Percentiles rank a stretch among this genome's conserved stretches.
Conservation (phyloP, 371 early-diverging fungal genomes). For the Mortierella sp. region DNA sequence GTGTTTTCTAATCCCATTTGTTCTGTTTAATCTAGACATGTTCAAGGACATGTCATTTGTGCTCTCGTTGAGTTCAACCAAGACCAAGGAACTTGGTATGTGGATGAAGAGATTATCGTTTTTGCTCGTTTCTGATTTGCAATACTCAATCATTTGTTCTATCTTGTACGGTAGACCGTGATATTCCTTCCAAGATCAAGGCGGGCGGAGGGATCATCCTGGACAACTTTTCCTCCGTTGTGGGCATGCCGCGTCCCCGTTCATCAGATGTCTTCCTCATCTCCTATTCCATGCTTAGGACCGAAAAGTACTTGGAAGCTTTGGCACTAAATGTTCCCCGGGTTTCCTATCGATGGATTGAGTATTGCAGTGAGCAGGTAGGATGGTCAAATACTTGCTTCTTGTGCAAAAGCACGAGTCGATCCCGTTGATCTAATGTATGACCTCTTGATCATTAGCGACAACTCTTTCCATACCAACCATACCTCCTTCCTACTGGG, state of each 20-base stretch:
- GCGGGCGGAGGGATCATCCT: constrained; percentile 17
- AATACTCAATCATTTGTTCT: no score
- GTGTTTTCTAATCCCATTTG: not conserved
- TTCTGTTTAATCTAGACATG: constrained; percentile 9
- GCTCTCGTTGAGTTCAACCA: constrained; percentile 5
- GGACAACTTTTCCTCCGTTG: constrained; percentile 7
- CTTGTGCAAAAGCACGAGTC: no score
- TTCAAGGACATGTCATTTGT: constrained; percentile 34
- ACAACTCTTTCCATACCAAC: constrained; percentile 10
- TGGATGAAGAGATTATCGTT: no score
- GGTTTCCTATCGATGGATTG: constrained; percentile 31
- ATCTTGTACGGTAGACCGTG: no score
- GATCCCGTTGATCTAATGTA: not conserved
- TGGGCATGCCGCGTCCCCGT: not conserved
- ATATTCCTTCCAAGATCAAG: constrained; percentile 10
- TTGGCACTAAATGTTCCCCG: constrained; percentile 35
- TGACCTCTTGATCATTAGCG: constrained; percentile 8
- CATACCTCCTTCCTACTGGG: constrained; percentile 34
- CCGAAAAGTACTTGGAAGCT: constrained; percentile 30
- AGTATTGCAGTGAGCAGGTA: constrained; percentile 24
- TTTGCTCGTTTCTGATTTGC: no score
- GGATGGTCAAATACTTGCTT: not conserved
- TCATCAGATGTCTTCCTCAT: constrained; percentile 21
- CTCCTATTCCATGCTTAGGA: constrained; percentile 1
- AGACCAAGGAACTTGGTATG: constrained; percentile 9